Percentiles rank a stretch among this genome's conserved stretches.
Conservation (phyloP, 306 rosid species). For the Canavalia gladiata region DNA sequence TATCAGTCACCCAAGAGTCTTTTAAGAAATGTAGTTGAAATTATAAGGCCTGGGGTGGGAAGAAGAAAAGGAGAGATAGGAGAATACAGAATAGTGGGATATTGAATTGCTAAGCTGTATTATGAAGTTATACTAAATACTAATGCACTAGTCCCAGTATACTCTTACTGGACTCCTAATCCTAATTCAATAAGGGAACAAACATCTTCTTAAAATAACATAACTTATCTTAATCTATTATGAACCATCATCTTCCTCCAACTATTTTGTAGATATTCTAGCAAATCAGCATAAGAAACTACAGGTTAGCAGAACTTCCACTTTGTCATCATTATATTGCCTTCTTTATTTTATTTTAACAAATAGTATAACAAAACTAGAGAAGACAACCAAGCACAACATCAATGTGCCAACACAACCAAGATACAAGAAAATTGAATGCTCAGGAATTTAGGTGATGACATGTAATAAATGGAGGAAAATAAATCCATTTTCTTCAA, state of each 20-base stretch:
- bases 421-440: constrained; percentile 27
- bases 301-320: constrained; percentile 22
- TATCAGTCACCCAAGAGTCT: constrained; percentile 39
- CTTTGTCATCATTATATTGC: constrained; percentile 14
- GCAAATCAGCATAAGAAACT: constrained; percentile 2
- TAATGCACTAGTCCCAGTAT: background rate
- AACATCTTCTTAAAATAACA: constrained; percentile 1
- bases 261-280: constrained; percentile 9
- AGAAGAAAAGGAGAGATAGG: constrained; percentile 12
- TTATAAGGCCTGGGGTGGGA: background rate
- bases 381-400: constrained; percentile 34
- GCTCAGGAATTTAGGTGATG: background rate
- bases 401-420: constrained; percentile 26
- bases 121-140: constrained; percentile 9
- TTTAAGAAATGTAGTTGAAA: background rate
- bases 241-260: constrained; percentile 12
- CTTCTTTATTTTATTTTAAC: background rate
- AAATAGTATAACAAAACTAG: constrained; percentile 32
- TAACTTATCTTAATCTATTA: background rate
- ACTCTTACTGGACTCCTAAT: constrained; percentile 1
- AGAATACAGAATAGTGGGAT: background rate
- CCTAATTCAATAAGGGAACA: constrained; percentile 7
- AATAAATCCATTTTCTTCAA: background rate
- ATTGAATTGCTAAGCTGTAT: background rate
- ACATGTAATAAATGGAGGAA: constrained; percentile 8